Conservation (phyloP, 306 rosid genomes). For the Lathyrus oleraceus region DNA sequence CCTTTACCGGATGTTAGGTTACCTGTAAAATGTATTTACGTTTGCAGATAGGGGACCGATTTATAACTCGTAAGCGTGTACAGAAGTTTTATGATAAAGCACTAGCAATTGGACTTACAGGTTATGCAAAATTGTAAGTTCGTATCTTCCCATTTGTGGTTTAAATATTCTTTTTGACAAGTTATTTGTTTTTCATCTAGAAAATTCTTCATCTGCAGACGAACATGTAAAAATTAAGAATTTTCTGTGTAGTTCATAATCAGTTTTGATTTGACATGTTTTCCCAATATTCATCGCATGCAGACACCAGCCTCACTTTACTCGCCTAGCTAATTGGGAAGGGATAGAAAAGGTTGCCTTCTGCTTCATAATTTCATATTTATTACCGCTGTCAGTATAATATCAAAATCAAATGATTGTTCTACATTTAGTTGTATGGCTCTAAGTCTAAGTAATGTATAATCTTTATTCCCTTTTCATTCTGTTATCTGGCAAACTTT, state of each 20-base stretch:
- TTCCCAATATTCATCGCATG: conserved; percentile 50
- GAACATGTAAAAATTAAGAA: conserved; percentile 7
- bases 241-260: conserved; percentile 21
- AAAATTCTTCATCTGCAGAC: conserved; percentile 9
- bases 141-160: conserved; percentile 32
- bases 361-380: conserved; percentile 21
- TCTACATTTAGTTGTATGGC: neutral
- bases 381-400: conserved; percentile 8
- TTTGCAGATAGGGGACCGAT: conserved; percentile 88
- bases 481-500: conserved; percentile 23
- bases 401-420: conserved; percentile 4
- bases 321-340: conserved; percentile 97
- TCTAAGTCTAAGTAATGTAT: too few relatives aligned
- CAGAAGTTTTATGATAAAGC: conserved; percentile 88
- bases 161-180: conserved; percentile 5
- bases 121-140: conserved; percentile 86
- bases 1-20: conserved; percentile 25
- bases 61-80: conserved; percentile 76
- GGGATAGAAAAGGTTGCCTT: conserved; percentile 71
- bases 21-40: conserved; percentile 28
- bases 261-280: conserved; percentile 31
- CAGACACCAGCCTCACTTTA: conserved; percentile 84
- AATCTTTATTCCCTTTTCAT: conserved; percentile 22
- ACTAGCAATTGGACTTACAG: conserved; percentile 82
- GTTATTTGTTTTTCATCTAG: conserved; percentile 23